Conservation (phyloP, 345 rosid genomes). For the Boechera divaricarpa region DNA sequence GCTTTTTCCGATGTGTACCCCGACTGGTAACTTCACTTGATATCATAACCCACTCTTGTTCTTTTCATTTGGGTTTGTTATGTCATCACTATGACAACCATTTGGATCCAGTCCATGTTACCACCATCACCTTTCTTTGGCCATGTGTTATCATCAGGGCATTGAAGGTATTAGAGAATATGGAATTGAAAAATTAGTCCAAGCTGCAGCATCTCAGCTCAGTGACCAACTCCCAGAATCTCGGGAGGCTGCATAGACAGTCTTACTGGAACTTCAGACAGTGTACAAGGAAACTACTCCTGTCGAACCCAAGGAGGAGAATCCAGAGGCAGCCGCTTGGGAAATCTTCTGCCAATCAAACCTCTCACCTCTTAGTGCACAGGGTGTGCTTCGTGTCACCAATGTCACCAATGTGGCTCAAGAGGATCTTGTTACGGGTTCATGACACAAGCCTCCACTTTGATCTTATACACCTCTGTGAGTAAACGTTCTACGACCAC, state of each 20-base stretch:
- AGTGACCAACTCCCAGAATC: slow-evolving; percentile 89
- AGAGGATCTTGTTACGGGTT: slow-evolving; percentile 59
- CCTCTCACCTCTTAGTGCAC: slow-evolving; percentile 72
- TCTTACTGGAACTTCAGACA: slow-evolving; percentile 71
- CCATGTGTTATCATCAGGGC: slow-evolving; percentile 54
- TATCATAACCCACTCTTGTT: neutral
- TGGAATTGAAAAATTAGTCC: slow-evolving; percentile 74
- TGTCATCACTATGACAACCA: neutral
- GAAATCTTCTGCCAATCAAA: slow-evolving; percentile 74
- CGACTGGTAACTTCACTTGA: slow-evolving; percentile 53
- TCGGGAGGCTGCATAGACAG: slow-evolving; percentile 77
- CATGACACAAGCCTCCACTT: slow-evolving; percentile 44
- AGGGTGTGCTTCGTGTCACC: slow-evolving; percentile 81
- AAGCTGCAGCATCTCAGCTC: slow-evolving; percentile 77
- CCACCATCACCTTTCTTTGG: neutral
- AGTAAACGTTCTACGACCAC: slow-evolving; percentile 14
- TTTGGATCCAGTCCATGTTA: neutral
- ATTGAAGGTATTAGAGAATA: slow-evolving; percentile 71
- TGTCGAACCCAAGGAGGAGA: slow-evolving; percentile 39
- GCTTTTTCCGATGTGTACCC: slow-evolving; percentile 71
- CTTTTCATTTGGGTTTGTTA: neutral
- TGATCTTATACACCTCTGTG: neutral
- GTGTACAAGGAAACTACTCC: slow-evolving; percentile 59
- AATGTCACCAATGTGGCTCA: slow-evolving; percentile 38
- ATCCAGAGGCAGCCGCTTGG: slow-evolving; percentile 64